Percentiles rank a stretch among this genome's conserved stretches.
Conservation (phyloP, 768 basidiomycete species). For the Suillus subluteus region DNA sequence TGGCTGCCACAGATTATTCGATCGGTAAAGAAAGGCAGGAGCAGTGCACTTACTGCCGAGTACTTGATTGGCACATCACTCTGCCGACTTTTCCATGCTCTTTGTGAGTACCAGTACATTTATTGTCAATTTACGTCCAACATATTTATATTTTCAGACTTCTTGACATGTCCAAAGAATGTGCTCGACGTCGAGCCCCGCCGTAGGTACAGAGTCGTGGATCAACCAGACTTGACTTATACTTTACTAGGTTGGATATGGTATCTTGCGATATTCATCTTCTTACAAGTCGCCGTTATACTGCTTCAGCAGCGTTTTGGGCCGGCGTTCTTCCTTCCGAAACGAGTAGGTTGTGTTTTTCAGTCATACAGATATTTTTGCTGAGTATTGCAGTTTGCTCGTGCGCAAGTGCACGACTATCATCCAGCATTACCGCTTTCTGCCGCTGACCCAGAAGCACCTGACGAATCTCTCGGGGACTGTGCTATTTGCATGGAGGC, state of each 20-base stretch:
- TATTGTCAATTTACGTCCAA: constrained; percentile 6
- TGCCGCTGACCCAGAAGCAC: constrained; percentile 70
- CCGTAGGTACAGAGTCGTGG: constrained; percentile 45
- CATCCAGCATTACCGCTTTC: constrained; percentile 71
- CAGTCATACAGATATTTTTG: not conserved
- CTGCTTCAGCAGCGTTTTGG: constrained; percentile 77
- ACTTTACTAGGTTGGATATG: constrained; percentile 63
- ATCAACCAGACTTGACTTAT: constrained; percentile 6
- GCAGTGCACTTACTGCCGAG: constrained; percentile 65
- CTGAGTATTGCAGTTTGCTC: constrained; percentile 50
- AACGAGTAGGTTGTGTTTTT: constrained; percentile 47
- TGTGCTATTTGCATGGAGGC: constrained; percentile 95
- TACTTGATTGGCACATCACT: constrained; percentile 80
- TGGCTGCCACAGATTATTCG: constrained; percentile 89
- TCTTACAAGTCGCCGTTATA: constrained; percentile 63
- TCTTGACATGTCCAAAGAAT: constrained; percentile 81
- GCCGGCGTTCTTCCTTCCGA: constrained; percentile 83
- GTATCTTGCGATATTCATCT: constrained; percentile 59
- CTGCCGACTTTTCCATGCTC: constrained; percentile 67
- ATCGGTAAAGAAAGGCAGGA: constrained; percentile 69
- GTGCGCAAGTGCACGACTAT: constrained; percentile 75
- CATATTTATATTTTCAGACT: constrained; percentile 53
- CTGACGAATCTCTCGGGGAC: constrained; percentile 78
- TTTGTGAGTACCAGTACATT: constrained; percentile 59
- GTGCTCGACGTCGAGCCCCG: constrained; percentile 81